Evolutionary conservation across 495 filamentous ascomycete genomes (phyloP).

Genomic region (Hypoxylon lienhwacheense): DNA sequence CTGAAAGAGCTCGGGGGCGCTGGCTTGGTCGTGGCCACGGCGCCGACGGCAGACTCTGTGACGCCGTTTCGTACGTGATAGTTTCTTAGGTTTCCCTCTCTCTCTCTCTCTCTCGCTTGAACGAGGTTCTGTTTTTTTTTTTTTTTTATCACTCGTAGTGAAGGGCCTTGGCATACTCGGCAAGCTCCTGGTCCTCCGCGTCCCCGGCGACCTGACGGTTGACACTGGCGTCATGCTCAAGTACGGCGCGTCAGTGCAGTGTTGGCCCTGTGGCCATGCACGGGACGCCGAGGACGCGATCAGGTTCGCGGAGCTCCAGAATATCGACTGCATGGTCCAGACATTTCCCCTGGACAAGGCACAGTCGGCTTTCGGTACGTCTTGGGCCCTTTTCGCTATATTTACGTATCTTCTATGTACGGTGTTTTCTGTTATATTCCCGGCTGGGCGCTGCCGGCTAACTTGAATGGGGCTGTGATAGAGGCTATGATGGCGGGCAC

Average conservation of each 20-base stretch:
- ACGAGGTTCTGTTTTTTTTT: too few relatives aligned
- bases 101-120: too few relatives aligned
- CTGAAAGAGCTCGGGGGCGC: conserved; percentile 40
- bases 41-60: not conserved
- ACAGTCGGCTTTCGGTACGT: conserved; percentile 47
- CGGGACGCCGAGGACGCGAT: conserved; percentile 65
- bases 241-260: not conserved
- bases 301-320: conserved; percentile 57
- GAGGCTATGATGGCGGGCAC: not conserved
- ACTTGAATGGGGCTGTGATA: not conserved
- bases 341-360: conserved; percentile 61
- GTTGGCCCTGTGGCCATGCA: conserved; percentile 52
- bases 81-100: too few relatives aligned
- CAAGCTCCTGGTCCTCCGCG: not conserved
- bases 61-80: not conserved
- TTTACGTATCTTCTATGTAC: not conserved
- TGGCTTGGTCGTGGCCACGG: conserved; percentile 1
- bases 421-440: not conserved
- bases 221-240: conserved; percentile 6
- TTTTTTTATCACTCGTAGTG: too few relatives aligned
- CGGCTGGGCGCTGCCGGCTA: not conserved
- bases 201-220: not conserved
- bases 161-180: conserved; percentile 1
- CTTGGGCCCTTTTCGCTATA: not conserved
- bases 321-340: conserved; percentile 63